These are phyloP conservation scores for Hypoxylon sp. DNA, from an alignment of 2,329 filamentous ascomycete species.

Conservation along the genomic window DNA sequence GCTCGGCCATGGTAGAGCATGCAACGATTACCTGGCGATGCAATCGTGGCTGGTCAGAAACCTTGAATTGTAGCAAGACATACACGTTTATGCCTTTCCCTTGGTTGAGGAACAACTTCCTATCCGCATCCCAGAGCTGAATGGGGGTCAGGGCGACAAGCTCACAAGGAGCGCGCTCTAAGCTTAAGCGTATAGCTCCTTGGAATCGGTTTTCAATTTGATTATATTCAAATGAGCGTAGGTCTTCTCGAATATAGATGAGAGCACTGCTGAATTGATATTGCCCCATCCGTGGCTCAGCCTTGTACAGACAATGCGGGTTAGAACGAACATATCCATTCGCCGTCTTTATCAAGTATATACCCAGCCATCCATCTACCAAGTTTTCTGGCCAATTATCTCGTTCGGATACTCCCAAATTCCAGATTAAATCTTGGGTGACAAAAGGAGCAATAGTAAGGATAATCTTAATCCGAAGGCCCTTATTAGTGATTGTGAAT, in stretches of 20 bases:
- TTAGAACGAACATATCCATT: conserved; percentile 14
- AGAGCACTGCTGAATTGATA: background rate
- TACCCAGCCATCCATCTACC: conserved; percentile 5
- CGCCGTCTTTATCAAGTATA: conserved; percentile 15
- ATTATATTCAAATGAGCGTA: background rate
- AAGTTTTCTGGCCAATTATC: conserved; percentile 13
- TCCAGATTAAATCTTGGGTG: conserved; percentile 6
- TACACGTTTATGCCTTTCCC: conserved; percentile 10
- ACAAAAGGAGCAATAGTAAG: background rate
- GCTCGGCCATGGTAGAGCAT: conserved; percentile 6
- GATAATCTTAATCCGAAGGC: conserved; percentile 8
- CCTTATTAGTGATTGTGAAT: conserved; percentile 15
- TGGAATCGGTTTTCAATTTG: background rate
- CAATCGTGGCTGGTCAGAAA: background rate
- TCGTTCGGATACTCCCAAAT: conserved; percentile 13
- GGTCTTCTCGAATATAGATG: background rate
- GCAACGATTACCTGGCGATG: background rate
- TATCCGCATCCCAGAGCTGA: conserved; percentile 11
- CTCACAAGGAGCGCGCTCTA: background rate
- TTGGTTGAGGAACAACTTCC: conserved; percentile 3
- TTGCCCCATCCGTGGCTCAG: background rate
- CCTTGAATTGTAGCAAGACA: background rate
- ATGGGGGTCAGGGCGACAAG: background rate
- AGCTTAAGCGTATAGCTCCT: background rate
- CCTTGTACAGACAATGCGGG: conserved; percentile 6